A percentile compares a stretch with the other conserved stretches of the same genome.
Evolutionary conservation across 1,284 basidiomycete genomes (phyloP).

Genomic region (Rhodotorula mucilaginosa): DNA sequence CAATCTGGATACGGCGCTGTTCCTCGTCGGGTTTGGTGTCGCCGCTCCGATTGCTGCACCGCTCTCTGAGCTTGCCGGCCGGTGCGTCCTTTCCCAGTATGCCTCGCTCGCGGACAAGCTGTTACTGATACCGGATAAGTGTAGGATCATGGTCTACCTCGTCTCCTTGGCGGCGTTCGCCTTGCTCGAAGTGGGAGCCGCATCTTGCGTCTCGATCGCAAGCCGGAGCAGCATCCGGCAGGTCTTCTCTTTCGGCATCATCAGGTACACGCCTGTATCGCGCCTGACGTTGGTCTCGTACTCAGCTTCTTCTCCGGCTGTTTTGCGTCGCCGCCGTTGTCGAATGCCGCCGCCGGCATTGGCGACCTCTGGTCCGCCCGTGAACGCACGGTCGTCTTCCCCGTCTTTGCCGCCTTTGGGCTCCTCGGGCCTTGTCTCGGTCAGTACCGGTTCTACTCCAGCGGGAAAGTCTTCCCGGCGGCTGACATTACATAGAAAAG

Average conservation of each 20-base stretch:
- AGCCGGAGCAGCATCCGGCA: conserved; percentile 15
- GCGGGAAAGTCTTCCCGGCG: neutral
- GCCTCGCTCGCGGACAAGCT: rapidly evolving
- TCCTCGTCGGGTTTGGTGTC: conserved; percentile 24
- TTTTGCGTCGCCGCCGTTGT: conserved; percentile 17
- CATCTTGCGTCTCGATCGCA: conserved; percentile 12
- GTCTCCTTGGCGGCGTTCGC: conserved; percentile 14
- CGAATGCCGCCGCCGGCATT: conserved; percentile 15
- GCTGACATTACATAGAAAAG: rapidly evolving
- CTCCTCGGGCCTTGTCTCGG: conserved; percentile 5
- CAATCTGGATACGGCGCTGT: conserved; percentile 25
- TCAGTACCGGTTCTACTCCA: neutral
- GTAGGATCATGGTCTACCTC: conserved; percentile 23
- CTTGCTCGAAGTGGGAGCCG: conserved; percentile 19
- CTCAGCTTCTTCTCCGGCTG: conserved; percentile 23
- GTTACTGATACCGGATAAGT: neutral
- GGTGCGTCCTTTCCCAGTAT: neutral
- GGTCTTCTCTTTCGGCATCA: neutral
- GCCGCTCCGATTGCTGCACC: conserved; percentile 20
- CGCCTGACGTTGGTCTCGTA: neutral
- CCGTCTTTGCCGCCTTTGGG: conserved; percentile 13
- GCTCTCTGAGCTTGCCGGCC: conserved; percentile 11
- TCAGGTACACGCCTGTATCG: no score
- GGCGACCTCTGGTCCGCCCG: conserved; percentile 18
- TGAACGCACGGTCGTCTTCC: conserved; percentile 12